Evolutionary conservation across 2,329 filamentous ascomycete species (phyloP).

Genomic region (Penicillium sp.): DNA sequence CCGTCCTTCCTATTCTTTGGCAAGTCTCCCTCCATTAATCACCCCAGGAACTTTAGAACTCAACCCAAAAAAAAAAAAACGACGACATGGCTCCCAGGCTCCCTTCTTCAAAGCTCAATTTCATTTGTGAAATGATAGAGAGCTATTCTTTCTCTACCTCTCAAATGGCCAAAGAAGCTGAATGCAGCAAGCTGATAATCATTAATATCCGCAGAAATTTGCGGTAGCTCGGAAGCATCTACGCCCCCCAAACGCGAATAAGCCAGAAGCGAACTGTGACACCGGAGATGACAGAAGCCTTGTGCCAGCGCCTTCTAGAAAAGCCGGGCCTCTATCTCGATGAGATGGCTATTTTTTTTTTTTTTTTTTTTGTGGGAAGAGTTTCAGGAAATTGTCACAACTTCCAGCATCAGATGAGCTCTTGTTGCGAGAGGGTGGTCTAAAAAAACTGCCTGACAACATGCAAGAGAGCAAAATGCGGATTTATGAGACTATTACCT

Average conservation of each 20-base stretch:
- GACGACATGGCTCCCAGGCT: too few species aligned
- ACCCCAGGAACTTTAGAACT: too few species aligned
- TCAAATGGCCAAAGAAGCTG: neutral
- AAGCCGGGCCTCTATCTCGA: conserved; percentile 29
- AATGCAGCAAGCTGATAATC: neutral
- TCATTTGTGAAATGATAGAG: neutral
- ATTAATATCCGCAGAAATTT: conserved; percentile 5
- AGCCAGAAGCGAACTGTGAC: conserved; percentile 25
- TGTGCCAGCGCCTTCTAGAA: conserved; percentile 32
- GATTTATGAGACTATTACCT: too few species aligned
- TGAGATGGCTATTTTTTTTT: conserved; percentile 8
- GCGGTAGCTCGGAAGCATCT: neutral
- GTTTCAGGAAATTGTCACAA: conserved; percentile 18
- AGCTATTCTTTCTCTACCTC: neutral
- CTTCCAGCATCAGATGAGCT: too few species aligned
- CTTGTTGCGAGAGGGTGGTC: too few species aligned
- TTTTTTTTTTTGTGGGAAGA: conserved; percentile 21
- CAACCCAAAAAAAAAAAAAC: too few species aligned
- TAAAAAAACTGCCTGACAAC: too few species aligned
- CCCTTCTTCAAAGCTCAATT: too few species aligned
- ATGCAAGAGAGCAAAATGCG: too few species aligned
- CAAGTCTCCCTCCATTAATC: too few species aligned
- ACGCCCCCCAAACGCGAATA: neutral
- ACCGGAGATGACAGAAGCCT: conserved; percentile 32
- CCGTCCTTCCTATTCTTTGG: too few species aligned